Evolutionary conservation across 179 eudicot genomes (phyloP).

Genomic region (Silene coronaria): DNA sequence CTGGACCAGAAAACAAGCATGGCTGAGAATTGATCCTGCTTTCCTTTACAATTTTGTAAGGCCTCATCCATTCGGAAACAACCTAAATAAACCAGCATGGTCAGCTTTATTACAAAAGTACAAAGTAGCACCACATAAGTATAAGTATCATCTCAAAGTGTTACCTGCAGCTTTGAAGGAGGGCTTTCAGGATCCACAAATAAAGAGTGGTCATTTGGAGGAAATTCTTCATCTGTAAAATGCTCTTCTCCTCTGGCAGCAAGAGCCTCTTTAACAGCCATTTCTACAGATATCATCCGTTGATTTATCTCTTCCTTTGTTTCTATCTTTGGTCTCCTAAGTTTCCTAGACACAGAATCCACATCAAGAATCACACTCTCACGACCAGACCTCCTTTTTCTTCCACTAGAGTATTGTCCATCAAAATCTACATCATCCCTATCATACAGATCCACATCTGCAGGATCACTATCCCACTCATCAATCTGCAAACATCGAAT

Average conservation of each 20-base stretch:
- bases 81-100: constrained; percentile 40
- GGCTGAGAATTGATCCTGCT: constrained; percentile 56
- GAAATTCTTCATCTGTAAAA: constrained; percentile 94
- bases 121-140: constrained; percentile 10
- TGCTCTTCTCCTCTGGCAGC: constrained; percentile 76
- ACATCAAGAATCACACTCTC: constrained; percentile 67
- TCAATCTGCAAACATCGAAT: constrained; percentile 54
- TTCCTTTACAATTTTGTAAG: constrained; percentile 67
- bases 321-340: constrained; percentile 82
- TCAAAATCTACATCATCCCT: constrained; percentile 98
- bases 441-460: constrained; percentile 95
- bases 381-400: constrained; percentile 82
- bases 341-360: constrained; percentile 79
- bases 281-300: constrained; percentile 88
- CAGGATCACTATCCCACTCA: constrained; percentile 98
- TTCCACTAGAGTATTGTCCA: constrained; percentile 98
- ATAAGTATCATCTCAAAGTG: constrained; percentile 8
- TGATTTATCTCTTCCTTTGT: constrained; percentile 80
- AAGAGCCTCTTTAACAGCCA: constrained; percentile 94
- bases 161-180: constrained; percentile 74
- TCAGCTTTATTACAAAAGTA: constrained; percentile 23
- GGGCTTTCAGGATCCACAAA: constrained; percentile 81
- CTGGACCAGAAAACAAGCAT: constrained; percentile 78
- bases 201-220: constrained; percentile 76
- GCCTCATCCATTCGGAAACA: constrained; percentile 91